Evolutionary conservation across 2,329 filamentous ascomycete species (phyloP).

Genomic region (Pseudophaeomoniella oleicola): DNA sequence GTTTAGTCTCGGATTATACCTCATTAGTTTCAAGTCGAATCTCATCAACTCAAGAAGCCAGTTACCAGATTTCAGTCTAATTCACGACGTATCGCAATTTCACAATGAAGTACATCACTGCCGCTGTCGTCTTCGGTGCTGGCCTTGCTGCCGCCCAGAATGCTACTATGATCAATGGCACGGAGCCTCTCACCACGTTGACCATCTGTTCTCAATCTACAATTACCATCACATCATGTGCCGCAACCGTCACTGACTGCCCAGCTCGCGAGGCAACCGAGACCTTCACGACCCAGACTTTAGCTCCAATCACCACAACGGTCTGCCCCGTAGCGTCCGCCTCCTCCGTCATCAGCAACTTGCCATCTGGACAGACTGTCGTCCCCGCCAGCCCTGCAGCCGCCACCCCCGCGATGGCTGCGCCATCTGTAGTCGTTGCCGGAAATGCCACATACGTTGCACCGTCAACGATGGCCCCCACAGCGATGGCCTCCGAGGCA

Average conservation of each 20-base stretch:
- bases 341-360: not conserved
- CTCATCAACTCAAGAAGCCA: no score
- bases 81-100: no score
- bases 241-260: not conserved
- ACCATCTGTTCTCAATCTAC: not conserved
- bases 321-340: not conserved
- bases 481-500: no score
- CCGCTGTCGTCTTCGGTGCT: not conserved
- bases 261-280: not conserved
- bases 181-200: not conserved
- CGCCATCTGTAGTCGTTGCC: not conserved
- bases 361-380: not conserved
- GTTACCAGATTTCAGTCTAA: no score
- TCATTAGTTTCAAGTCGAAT: no score
- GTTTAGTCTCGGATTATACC: no score
- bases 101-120: not conserved
- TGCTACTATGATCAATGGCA: not conserved
- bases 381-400: not conserved
- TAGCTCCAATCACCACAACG: not conserved
- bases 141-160: not conserved
- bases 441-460: not conserved
- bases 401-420: not conserved
- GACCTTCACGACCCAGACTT: not conserved
- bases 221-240: not conserved
- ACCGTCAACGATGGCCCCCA: not conserved